phyloP scores from a whole-genome alignment of 805 yeast species.

The Scheffersomyces coipomensis region DNA sequence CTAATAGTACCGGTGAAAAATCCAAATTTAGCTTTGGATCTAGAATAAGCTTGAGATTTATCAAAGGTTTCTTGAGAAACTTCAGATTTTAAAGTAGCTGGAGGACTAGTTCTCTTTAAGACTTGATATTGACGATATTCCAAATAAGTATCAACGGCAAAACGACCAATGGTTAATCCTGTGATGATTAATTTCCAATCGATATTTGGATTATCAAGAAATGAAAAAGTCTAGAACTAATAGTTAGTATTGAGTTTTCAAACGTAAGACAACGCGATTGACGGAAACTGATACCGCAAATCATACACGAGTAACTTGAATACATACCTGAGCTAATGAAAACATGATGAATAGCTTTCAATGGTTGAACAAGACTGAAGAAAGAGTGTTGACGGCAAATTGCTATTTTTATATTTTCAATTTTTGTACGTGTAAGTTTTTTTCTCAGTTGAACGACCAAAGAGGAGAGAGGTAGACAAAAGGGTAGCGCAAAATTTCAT shows the following conservation, averaged over 20 bases:
- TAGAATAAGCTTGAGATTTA: slow-evolving; percentile 75
- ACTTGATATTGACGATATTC: slow-evolving; percentile 75
- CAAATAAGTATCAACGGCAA: slow-evolving; percentile 69
- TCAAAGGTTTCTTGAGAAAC: slow-evolving; percentile 71
- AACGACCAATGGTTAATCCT: slow-evolving; percentile 75
- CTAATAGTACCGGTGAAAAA: slow-evolving; percentile 52
- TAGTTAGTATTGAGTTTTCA: too few species aligned
- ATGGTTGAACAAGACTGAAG: too few species aligned
- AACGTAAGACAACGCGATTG: too few species aligned
- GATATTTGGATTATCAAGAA: slow-evolving; percentile 64
- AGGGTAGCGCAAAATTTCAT: too few species aligned
- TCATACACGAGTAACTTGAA: too few species aligned
- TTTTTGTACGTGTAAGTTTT: too few species aligned
- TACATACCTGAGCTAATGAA: slow-evolving; percentile 25
- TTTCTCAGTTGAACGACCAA: too few species aligned
- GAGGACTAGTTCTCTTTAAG: slow-evolving; percentile 54
- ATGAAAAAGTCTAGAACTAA: slow-evolving; percentile 41
- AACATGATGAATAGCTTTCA: too few species aligned
- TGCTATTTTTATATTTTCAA: too few species aligned
- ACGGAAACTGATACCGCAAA: too few species aligned
- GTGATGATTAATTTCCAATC: slow-evolving; percentile 79
- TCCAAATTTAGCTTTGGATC: slow-evolving; percentile 73
- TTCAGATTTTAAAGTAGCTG: slow-evolving; percentile 64
- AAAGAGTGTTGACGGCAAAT: too few species aligned
- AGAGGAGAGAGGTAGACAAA: too few species aligned